phyloP scores from a whole-genome alignment of 2,329 filamentous ascomycete genomes.

The Ophiostoma himal-ulmi region DNA sequence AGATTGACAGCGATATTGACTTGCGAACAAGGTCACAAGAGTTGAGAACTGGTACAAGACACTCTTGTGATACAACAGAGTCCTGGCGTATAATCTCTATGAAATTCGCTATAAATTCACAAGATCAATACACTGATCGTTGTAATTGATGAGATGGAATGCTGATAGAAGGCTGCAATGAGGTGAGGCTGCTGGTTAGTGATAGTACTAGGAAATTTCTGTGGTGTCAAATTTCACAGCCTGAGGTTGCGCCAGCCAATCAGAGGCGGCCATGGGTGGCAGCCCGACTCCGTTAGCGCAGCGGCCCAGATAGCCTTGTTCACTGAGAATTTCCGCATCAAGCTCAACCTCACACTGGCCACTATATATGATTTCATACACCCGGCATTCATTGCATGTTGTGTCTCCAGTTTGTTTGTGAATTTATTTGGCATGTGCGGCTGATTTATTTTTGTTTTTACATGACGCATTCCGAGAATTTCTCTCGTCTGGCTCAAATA shows the following conservation, averaged over 20 bases:
- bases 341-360: background rate
- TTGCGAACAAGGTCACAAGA: background rate
- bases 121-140: background rate
- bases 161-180: background rate
- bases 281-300: background rate
- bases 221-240: background rate
- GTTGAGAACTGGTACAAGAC: background rate
- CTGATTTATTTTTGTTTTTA: background rate
- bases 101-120: background rate
- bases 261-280: background rate
- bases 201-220: background rate
- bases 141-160: background rate
- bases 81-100: background rate
- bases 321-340: background rate
- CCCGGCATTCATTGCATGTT: background rate
- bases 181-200: background rate
- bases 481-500: too few relatives aligned
- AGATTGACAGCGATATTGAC: background rate
- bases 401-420: background rate
- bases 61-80: background rate
- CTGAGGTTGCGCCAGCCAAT: constrained; percentile 13
- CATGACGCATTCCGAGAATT: too few relatives aligned
- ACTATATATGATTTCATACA: too few relatives aligned
- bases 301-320: background rate
- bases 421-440: background rate